phyloP scores from a whole-genome alignment of 2,329 filamentous ascomycete genomes.

The Colletotrichum zoysiae region DNA sequence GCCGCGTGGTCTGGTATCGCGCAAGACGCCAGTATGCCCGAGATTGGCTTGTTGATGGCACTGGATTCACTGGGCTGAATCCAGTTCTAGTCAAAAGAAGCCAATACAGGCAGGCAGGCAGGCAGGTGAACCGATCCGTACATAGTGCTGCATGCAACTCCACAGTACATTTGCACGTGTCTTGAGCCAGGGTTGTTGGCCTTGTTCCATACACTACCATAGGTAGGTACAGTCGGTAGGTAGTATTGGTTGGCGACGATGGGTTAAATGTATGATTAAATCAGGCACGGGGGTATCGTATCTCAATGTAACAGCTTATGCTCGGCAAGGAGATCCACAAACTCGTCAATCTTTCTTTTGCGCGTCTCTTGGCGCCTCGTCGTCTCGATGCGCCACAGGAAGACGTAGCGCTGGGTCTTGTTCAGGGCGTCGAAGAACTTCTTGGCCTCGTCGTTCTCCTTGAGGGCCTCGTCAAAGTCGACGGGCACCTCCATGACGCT shows the following conservation, averaged over 20 bases:
- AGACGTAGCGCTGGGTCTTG: conserved; percentile 59
- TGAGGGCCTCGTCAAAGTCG: conserved; percentile 62
- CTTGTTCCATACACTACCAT: neutral
- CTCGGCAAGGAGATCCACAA: conserved; percentile 55
- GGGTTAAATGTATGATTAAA: neutral
- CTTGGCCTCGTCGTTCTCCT: conserved; percentile 50
- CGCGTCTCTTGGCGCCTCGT: conserved; percentile 54
- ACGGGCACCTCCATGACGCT: conserved; percentile 60
- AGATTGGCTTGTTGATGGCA: too few species aligned
- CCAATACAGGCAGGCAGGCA: too few species aligned
- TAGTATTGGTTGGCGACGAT: neutral
- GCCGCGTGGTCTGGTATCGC: neutral
- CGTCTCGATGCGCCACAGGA: conserved; percentile 60
- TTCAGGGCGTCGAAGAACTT: conserved; percentile 58
- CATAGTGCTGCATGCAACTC: neutral
- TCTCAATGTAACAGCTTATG: conserved; percentile 43
- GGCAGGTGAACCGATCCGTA: neutral
- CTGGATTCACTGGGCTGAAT: neutral
- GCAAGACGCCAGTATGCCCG: too few species aligned
- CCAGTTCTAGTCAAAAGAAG: neutral
- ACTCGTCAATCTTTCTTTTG: conserved; percentile 54
- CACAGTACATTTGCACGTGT: neutral
- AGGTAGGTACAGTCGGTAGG: too few species aligned
- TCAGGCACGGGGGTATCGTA: neutral
- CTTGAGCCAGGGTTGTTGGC: neutral